These are phyloP conservation scores for Tricholomella constricta DNA, from an alignment of 768 basidiomycete species.

Conservation along the genomic window DNA sequence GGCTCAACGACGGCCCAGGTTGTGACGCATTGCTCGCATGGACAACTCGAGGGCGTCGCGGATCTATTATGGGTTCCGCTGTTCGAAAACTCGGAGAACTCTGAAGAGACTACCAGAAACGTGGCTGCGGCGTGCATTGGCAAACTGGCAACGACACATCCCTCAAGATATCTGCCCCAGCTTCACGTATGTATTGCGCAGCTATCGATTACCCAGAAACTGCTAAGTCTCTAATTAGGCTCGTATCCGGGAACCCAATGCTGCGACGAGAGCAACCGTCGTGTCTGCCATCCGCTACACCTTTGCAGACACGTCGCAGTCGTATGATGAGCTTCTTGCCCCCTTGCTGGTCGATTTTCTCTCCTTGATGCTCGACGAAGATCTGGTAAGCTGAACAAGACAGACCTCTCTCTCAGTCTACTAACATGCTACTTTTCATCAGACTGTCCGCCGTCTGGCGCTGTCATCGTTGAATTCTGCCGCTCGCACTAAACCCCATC, in stretches of 20 bases:
- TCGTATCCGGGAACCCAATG: conserved; percentile 66
- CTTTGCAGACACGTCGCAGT: conserved; percentile 81
- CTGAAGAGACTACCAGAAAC: conserved; percentile 91
- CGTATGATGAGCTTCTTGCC: conserved; percentile 90
- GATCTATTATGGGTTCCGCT: conserved; percentile 91
- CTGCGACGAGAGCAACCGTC: conserved; percentile 82
- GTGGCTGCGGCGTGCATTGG: conserved; percentile 97
- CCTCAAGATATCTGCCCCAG: conserved; percentile 88
- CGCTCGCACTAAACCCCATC: conserved; percentile 90
- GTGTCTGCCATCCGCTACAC: conserved; percentile 93
- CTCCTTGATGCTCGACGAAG: conserved; percentile 83
- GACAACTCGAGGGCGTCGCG: conserved; percentile 83
- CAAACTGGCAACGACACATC: conserved; percentile 90
- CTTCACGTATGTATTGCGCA: conserved; percentile 64
- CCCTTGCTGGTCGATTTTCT: conserved; percentile 90
- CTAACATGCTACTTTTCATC: not conserved
- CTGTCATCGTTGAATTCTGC: conserved; percentile 92
- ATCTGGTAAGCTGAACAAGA: conserved; percentile 60
- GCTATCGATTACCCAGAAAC: not conserved
- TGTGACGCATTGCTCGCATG: conserved; percentile 86
- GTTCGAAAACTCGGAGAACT: conserved; percentile 86
- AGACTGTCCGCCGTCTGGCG: conserved; percentile 91
- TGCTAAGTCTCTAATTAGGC: conserved; percentile 38
- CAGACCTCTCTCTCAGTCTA: not conserved
- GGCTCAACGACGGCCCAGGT: conserved; percentile 48